Conservation (phyloP, 179 eudicot species). For the Silene vulgaris region DNA sequence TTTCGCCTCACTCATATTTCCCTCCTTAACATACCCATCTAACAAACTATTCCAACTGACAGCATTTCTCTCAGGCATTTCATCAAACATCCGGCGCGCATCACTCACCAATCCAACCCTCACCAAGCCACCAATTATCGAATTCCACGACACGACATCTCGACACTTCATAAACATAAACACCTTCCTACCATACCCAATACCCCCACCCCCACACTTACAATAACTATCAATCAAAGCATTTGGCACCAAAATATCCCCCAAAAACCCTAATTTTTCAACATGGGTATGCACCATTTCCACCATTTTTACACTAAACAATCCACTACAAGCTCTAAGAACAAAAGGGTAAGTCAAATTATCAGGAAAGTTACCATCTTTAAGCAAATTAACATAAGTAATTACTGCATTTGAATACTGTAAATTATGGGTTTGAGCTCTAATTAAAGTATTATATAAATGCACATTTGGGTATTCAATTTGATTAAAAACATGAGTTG, state of each 20-base stretch:
- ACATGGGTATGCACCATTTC: conserved; percentile 26
- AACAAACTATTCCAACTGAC: conserved; percentile 27
- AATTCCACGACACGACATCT: conserved; percentile 28
- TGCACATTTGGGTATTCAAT: conserved; percentile 23
- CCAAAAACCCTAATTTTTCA: conserved; percentile 19
- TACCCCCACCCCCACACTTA: conserved; percentile 23
- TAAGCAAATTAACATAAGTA: conserved; percentile 20
- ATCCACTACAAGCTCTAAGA: conserved; percentile 23
- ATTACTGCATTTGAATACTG: conserved; percentile 11
- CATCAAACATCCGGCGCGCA: conserved; percentile 24
- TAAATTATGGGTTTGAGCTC: conserved; percentile 19
- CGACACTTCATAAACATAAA: conserved; percentile 21
- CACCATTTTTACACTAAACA: conserved; percentile 12
- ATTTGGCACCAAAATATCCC: conserved; percentile 25
- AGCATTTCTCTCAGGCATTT: conserved; percentile 27
- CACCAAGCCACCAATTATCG: conserved; percentile 22
- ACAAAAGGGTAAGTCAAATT: conserved; percentile 26
- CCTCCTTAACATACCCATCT: conserved; percentile 26
- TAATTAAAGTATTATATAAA: conserved; percentile 23
- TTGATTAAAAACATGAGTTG: conserved; percentile 16
- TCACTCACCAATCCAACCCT: conserved; percentile 21
- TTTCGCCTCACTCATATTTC: conserved; percentile 16
- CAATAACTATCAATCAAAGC: conserved; percentile 30
- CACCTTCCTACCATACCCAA: conserved; percentile 21
- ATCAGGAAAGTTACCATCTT: conserved; percentile 20